phyloP scores from a whole-genome alignment of 306 rosid species.

The Trifolium pratense region DNA sequence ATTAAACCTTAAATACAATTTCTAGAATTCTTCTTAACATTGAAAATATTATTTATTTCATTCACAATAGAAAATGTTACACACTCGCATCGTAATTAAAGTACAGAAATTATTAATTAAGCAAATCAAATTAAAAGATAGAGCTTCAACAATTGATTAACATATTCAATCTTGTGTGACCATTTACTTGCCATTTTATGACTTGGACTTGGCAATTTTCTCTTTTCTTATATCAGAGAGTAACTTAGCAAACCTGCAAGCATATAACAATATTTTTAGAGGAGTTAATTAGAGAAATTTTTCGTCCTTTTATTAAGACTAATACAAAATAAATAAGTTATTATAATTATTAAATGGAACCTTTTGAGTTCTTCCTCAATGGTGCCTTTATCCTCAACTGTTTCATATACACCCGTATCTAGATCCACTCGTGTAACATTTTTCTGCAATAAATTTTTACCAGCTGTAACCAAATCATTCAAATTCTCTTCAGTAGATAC shows the following conservation, averaged over 20 bases:
- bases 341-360: conserved; percentile 15
- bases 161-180: not conserved
- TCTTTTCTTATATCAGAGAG: conserved; percentile 51
- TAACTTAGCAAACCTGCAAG: conserved; percentile 53
- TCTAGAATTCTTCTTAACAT: not conserved
- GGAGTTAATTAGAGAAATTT: too few relatives aligned
- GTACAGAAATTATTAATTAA: not conserved
- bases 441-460: conserved; percentile 45
- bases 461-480: conserved; percentile 47
- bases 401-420: conserved; percentile 53
- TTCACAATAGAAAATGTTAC: not conserved
- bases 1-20: too few relatives aligned
- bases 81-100: conserved; percentile 13
- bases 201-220: conserved; percentile 26
- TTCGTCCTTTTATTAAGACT: not conserved
- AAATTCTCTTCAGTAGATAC: conserved; percentile 49
- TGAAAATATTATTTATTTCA: not conserved
- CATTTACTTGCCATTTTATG: conserved; percentile 16
- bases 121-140: not conserved
- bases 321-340: not conserved
- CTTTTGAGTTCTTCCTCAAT: conserved; percentile 57
- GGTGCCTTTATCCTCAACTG: conserved; percentile 47
- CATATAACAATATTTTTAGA: not conserved
- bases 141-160: not conserved
- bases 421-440: conserved; percentile 43